Base-by-base conservation (phyloP, 176 grass and related monocot species). In the Pontederia crassipes region DNA sequence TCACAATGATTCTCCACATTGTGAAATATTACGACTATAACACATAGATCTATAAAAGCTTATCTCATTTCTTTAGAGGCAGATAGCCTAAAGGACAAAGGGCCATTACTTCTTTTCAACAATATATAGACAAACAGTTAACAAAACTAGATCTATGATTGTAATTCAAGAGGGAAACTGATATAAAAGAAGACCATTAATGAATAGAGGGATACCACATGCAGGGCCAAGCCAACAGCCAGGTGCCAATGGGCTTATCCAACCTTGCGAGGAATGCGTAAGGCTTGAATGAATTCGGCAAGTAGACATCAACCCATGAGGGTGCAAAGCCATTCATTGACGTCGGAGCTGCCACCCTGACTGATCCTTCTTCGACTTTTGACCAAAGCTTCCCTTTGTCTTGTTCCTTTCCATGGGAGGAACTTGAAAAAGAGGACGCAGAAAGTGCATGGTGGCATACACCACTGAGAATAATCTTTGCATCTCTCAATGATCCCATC, bases 221-320 rank as follows among this genome's bases (percentile, higher is more conserved):
- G 90, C 83, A 87, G 20, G 90, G 90, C 90, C 90, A 89, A 1
- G 75, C 75, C 2, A 95, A 78, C 55, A 95, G 75, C 86, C 86
- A 90, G 18, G 80, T 82, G 15, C 86, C 86, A 10, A 95, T 82
- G 17, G 90, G 83, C 61, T 90, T 90, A 80, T 95, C 86, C 59
- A 90, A 47, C 63, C 86, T 79, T 12, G 86, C 86, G n/a, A 89
- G 86, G 55, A 81, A 77, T 2, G 83, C 90, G 75, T 95, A 89
- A 0, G 90, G 86, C 3, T 75, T 77, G 32, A 74, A 71, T 52
- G 71, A 77, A 60, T 70, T 57, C 0, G 86, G 90, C 52, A 95
- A 55, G 77, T 74, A 95, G 29, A 35, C 52, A 16, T 89, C 74
- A 53, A 86, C 63, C 86, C 90, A 95, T n/a, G 86, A 77, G 29